Evolutionary conservation across 352 stramenopile genomes (phyloP).

Genomic region (Nannochloropsis limnetica): DNA sequence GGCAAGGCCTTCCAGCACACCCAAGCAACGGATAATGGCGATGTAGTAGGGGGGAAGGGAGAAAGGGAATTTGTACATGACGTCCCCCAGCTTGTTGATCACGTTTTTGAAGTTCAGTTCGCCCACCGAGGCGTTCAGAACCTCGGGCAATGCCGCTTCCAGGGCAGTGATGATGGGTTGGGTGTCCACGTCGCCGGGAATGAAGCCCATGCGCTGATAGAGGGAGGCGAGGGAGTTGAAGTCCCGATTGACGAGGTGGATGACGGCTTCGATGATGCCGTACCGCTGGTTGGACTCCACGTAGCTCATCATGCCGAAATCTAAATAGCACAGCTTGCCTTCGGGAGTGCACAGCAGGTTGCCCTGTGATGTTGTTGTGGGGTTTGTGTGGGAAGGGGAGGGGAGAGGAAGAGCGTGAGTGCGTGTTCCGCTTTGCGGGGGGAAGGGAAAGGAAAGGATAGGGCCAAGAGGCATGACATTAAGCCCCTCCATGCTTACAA

Average conservation of each 20-base stretch:
- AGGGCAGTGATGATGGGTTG: slow-evolving; percentile 58
- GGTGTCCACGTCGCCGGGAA: slow-evolving; percentile 57
- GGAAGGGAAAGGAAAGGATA: not conserved
- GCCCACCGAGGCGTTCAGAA: slow-evolving; percentile 64
- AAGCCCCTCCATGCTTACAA: too few relatives aligned
- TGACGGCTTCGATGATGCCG: slow-evolving; percentile 70
- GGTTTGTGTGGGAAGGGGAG: not conserved
- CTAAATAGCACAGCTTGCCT: slow-evolving; percentile 68
- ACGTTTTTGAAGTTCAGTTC: slow-evolving; percentile 79
- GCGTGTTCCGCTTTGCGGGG: not conserved
- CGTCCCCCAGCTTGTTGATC: slow-evolving; percentile 67
- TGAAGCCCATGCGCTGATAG: slow-evolving; percentile 70
- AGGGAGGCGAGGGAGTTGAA: slow-evolving; percentile 63
- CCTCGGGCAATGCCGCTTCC: slow-evolving; percentile 65
- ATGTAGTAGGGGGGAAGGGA: slow-evolving; percentile 74
- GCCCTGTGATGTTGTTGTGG: slow-evolving; percentile 43
- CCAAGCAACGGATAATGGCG: slow-evolving; percentile 72
- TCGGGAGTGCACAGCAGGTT: slow-evolving; percentile 67
- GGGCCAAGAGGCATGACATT: not conserved
- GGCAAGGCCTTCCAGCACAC: slow-evolving; percentile 71
- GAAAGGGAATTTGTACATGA: slow-evolving; percentile 77
- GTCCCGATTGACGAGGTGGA: slow-evolving; percentile 75
- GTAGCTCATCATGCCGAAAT: slow-evolving; percentile 77
- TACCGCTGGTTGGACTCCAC: slow-evolving; percentile 62
- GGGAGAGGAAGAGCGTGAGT: not conserved